Percentiles rank a stretch among this genome's conserved stretches.
Conservation (phyloP, 2,329 filamentous ascomycete genomes). For the Daldinia sp. region DNA sequence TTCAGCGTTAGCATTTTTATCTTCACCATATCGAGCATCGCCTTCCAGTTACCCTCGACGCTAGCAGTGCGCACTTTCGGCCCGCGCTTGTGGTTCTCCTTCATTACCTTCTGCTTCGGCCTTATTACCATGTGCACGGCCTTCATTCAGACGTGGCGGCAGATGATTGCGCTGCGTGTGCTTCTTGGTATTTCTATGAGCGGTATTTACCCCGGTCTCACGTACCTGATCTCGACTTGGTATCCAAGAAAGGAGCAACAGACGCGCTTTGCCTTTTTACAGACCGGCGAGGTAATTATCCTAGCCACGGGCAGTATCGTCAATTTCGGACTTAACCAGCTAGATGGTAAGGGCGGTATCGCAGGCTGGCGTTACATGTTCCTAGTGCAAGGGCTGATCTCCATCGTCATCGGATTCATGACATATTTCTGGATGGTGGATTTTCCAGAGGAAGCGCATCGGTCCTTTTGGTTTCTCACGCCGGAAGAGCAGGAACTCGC, state of each 20-base stretch:
- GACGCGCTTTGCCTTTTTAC: slow-evolving; percentile 73
- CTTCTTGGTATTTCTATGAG: slow-evolving; percentile 74
- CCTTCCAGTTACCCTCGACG: slow-evolving; percentile 76
- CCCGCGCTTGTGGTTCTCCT: slow-evolving; percentile 72
- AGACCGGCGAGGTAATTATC: slow-evolving; percentile 73
- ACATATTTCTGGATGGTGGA: slow-evolving; percentile 80
- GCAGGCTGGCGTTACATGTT: slow-evolving; percentile 79
- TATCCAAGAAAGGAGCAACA: slow-evolving; percentile 75
- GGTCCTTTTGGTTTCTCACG: slow-evolving; percentile 69
- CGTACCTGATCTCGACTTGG: slow-evolving; percentile 68
- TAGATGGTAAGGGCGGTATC: slow-evolving; percentile 67
- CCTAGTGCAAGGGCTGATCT: slow-evolving; percentile 72
- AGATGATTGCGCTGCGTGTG: slow-evolving; percentile 76
- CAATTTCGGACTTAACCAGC: slow-evolving; percentile 75
- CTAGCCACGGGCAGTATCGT: slow-evolving; percentile 75
- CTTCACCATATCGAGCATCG: slow-evolving; percentile 76
- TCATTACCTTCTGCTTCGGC: slow-evolving; percentile 72
- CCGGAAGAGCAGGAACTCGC: slow-evolving; percentile 68
- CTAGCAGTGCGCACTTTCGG: slow-evolving; percentile 74
- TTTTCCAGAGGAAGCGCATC: slow-evolving; percentile 72
- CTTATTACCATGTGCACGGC: slow-evolving; percentile 75
- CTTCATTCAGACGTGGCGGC: slow-evolving; percentile 74
- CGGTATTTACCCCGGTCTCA: slow-evolving; percentile 64
- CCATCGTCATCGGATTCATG: slow-evolving; percentile 67
- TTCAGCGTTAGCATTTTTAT: slow-evolving; percentile 80